These are phyloP conservation scores for Malus hybrid DNA, from an alignment of 331 rosid genomes.

Conservation along the genomic window DNA sequence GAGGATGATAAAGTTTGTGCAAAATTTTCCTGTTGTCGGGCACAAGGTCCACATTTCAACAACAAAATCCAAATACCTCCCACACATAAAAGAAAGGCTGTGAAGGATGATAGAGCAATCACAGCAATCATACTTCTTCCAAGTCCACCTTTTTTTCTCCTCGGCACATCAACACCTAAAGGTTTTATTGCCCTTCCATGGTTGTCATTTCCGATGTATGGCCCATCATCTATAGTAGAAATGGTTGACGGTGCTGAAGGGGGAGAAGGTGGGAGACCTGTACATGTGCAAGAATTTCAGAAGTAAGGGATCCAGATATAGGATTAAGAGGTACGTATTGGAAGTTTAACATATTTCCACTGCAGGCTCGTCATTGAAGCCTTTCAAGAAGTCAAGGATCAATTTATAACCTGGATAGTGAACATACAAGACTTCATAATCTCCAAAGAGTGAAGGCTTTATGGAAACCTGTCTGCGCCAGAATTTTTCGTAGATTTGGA, in stretches of 20 bases:
- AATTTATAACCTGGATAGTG: constrained; percentile 67
- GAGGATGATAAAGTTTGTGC: constrained; percentile 38
- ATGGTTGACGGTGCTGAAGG: constrained; percentile 51
- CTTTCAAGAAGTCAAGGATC: not conserved
- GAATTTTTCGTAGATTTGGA: constrained; percentile 59
- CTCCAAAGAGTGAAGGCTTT: constrained; percentile 58
- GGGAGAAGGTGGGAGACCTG: constrained; percentile 99
- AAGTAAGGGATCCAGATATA: constrained; percentile 8
- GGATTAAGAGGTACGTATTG: not conserved
- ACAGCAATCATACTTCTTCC: constrained; percentile 41
- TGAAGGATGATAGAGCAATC: constrained; percentile 55
- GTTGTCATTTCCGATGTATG: constrained; percentile 37
- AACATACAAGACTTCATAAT: constrained; percentile 72
- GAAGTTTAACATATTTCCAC: not conserved
- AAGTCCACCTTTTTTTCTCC: constrained; percentile 40
- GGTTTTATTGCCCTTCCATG: constrained; percentile 65
- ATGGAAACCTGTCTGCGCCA: constrained; percentile 64
- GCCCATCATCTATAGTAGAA: constrained; percentile 56
- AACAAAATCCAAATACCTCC: constrained; percentile 65
- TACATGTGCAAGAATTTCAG: constrained; percentile 12
- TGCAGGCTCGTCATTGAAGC: not conserved
- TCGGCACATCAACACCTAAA: constrained; percentile 66
- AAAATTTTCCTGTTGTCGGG: constrained; percentile 20
- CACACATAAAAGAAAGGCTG: constrained; percentile 50
- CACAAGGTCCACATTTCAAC: constrained; percentile 33